phyloP scores from a whole-genome alignment of 2,329 filamentous ascomycete genomes.

The Alternaria consortialis region DNA sequence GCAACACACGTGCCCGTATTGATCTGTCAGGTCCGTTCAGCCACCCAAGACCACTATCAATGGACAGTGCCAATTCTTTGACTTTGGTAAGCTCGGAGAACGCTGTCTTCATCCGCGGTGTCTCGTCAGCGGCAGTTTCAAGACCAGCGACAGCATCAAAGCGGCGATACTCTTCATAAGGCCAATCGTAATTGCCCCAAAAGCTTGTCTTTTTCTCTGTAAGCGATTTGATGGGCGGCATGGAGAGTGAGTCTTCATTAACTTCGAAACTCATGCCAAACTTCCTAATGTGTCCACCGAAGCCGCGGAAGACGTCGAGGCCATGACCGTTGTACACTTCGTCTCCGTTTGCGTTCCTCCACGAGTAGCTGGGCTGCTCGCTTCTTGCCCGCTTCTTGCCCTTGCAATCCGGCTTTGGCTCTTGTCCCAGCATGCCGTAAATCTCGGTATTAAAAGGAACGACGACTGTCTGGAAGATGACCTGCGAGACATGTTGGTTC shows the following conservation, averaged over 20 bases:
- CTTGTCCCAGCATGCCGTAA: constrained; percentile 62
- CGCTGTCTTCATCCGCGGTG: constrained; percentile 67
- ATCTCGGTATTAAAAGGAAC: constrained; percentile 72
- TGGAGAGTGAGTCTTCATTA: constrained; percentile 60
- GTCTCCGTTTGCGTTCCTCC: constrained; percentile 55
- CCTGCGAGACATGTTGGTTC: constrained; percentile 65
- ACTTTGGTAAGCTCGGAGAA: constrained; percentile 65
- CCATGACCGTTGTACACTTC: constrained; percentile 65
- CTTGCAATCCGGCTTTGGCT: constrained; percentile 46
- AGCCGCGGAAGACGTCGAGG: constrained; percentile 68
- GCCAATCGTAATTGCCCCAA: constrained; percentile 74
- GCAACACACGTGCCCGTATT: constrained; percentile 58
- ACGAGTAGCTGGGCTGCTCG: constrained; percentile 44
- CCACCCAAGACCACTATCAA: constrained; percentile 74
- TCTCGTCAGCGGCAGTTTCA: constrained; percentile 71
- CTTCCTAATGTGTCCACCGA: constrained; percentile 67
- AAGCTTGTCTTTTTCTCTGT: constrained; percentile 66
- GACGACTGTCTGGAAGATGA: constrained; percentile 70
- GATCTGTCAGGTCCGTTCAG: constrained; percentile 69
- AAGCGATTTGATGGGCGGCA: constrained; percentile 65
- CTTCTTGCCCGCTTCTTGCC: constrained; percentile 46
- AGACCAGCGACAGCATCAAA: constrained; percentile 68
- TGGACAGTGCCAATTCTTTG: constrained; percentile 70
- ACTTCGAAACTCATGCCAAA: constrained; percentile 76
- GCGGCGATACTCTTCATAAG: constrained; percentile 65